These are phyloP conservation scores for Agaricus blazei DNA, from an alignment of 768 basidiomycete species.

Conservation along the genomic window DNA sequence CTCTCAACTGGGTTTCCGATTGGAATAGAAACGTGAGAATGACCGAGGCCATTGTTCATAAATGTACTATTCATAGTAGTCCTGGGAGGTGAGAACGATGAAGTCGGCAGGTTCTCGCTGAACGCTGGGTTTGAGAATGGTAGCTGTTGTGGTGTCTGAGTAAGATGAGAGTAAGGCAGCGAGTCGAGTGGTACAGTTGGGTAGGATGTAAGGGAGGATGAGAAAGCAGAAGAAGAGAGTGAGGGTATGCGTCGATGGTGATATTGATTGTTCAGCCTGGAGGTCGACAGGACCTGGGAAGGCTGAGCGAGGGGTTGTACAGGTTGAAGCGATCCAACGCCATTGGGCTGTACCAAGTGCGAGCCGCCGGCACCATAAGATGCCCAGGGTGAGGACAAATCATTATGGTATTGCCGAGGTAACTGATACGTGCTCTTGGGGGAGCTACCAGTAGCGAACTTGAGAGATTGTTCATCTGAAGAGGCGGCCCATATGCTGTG, in stretches of 20 bases:
- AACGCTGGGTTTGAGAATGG: not conserved
- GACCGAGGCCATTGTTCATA: not conserved
- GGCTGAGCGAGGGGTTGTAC: not conserved
- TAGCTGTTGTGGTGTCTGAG: not conserved
- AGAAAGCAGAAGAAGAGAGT: not conserved
- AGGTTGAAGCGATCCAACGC: not conserved
- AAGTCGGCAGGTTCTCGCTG: not conserved
- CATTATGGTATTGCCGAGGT: slow-evolving; percentile 20
- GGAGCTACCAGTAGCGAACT: slow-evolving; percentile 22
- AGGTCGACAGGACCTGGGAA: not conserved
- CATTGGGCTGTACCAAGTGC: not conserved
- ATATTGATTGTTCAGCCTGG: slow-evolving; percentile 1
- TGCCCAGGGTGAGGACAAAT: slow-evolving; percentile 20
- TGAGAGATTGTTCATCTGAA: slow-evolving; percentile 40
- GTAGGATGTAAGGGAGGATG: not conserved
- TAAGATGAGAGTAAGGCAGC: not conserved
- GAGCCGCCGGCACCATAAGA: slow-evolving; percentile 14
- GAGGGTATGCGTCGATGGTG: slow-evolving; percentile 10
- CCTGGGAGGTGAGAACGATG: not conserved
- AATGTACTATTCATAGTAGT: not conserved
- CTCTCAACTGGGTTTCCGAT: not conserved
- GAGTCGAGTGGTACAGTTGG: slow-evolving; percentile 1
- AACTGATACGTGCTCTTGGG: slow-evolving; percentile 26
- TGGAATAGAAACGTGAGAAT: not conserved
- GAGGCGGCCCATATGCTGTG: slow-evolving; percentile 68